Conservation (phyloP, 352 stramenopile genomes). For the Thraustochytrium aureum region DNA sequence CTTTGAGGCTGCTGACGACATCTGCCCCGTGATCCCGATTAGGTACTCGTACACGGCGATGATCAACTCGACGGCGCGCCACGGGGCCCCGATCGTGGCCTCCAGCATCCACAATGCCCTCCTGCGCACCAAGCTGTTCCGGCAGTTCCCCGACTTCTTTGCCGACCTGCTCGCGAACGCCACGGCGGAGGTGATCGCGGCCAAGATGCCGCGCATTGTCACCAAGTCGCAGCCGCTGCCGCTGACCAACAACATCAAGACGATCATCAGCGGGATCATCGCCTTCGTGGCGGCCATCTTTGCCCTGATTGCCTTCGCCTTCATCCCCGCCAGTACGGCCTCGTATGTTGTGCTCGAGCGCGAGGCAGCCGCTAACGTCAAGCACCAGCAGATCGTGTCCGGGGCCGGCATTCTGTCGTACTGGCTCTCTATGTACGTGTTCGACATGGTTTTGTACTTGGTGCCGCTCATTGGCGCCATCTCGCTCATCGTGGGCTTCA, state of each 20-base stretch:
- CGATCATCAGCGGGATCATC: slow-evolving; percentile 42
- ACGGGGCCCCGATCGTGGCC: slow-evolving; percentile 33
- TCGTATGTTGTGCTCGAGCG: slow-evolving; percentile 44
- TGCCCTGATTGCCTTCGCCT: slow-evolving; percentile 63
- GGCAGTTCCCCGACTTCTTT: neutral
- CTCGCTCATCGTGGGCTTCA: slow-evolving; percentile 60
- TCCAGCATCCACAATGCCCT: slow-evolving; percentile 47
- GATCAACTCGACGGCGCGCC: slow-evolving; percentile 49
- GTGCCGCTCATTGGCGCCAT: slow-evolving; percentile 56
- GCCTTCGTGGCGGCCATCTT: slow-evolving; percentile 79
- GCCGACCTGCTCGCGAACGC: slow-evolving; percentile 10
- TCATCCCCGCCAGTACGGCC: slow-evolving; percentile 44
- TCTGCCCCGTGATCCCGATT: slow-evolving; percentile 1
- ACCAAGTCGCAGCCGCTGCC: slow-evolving; percentile 64
- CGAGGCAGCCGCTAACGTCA: slow-evolving; percentile 80
- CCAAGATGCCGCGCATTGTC: slow-evolving; percentile 55
- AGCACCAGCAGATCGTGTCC: slow-evolving; percentile 95
- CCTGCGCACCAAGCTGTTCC: slow-evolving; percentile 21
- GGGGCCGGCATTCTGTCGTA: slow-evolving; percentile 89
- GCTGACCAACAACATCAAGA: slow-evolving; percentile 63
- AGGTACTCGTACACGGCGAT: slow-evolving; percentile 46
- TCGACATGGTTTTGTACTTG: slow-evolving; percentile 58
- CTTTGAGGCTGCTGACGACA: slow-evolving; percentile 6
- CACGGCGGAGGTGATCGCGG: neutral
- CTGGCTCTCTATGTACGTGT: slow-evolving; percentile 83